Evolutionary conservation across 2,329 filamentous ascomycete genomes (phyloP), one percentile per base, ranked within the genome.

Genomic region (Alternaria burnsii): DNA sequence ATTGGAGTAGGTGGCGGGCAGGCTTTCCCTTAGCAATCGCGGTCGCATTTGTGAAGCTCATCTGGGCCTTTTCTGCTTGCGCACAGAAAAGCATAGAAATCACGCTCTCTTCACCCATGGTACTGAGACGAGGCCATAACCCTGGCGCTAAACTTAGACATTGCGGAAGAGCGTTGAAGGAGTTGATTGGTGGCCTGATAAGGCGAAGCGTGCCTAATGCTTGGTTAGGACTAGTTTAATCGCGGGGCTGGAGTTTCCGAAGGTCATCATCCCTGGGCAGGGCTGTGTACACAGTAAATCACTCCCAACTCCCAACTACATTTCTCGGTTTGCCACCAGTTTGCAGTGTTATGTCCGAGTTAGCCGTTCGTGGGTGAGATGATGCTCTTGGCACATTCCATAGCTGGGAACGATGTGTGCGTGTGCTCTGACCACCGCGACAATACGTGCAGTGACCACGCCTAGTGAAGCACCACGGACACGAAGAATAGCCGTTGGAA

Each of bases 41-140:
- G 28, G 28, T 30, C 28, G 28, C 28, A 0, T 11, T 2, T 30
- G 10, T 30, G 28, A 11, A 30, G 28, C 10, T 30, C 28, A 30
- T 11, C 10, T 11, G 11, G 10, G 3, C 28, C 1, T 1, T 28
- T 11, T 11, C 28, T 30, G 28, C 28, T 5, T 30, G 28, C 12
- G 14, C 2, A 0, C 1, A 36, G 0, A 9, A 20, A 40, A 11
- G n/a, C 4, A 40, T 10, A 0, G 10, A 11, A 16, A 3, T 3
- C 3, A 16, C 9, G 0, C 4, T 38, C 3, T 16, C 36, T 18
- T 10, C 8, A 12, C 4, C 11, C 4, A 16, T 38, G 0, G 38
- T 10, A 20, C n/a, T 16, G 1, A 7, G 14, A n/a, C 3, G 14
- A 20, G 14, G 3, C n/a, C 38, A 40, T 3, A 9, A 40, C 6